Evolutionary conservation across 352 stramenopile species (phyloP), one percentile per base, ranked within the genome.

Genomic region (Phytopythium sindhum): DNA sequence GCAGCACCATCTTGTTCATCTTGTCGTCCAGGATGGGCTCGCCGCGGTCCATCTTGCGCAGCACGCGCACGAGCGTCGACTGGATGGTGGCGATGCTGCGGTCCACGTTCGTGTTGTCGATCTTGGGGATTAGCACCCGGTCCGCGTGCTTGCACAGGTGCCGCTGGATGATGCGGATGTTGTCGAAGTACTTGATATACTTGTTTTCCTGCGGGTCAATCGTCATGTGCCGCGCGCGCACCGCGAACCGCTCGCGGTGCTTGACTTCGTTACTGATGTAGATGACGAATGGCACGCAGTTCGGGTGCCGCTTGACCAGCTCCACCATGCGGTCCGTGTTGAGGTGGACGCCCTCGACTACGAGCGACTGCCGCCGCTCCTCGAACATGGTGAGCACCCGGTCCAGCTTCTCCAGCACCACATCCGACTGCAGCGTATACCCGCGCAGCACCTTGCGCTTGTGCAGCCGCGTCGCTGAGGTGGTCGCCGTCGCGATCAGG

Each of bases 141-240:
- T 96, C 85, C 21, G 85, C 87, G 60, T 93, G 75, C 67, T 96
- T 96, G 67, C 84, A 91, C 26, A 93, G 67, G 65, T 94, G 82
- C 39, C 81, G 80, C 75, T 96, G 87, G 65, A 96, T 96, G 65
- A 92, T 89, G 67, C 86, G 85, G 64, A 96, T 96, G 63, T 96
- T 96, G 69, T 94, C 87, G 65, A 96, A 96, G 70, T 93, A 89
- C 63, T 94, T 91, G 65, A 96, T 96, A 70, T 96, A 96, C 71
- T 96, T 96, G 74, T 96, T 96, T 58, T 89, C 83, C 65, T 94
- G 84, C 15, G 87, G 87, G 59, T 94, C 84, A 56, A 96, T 90
- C 47, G 87, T 96, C 87, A 96, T 96, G 76, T 96, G 85, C 1
- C 86, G 78, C 33, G 87, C 84, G 17, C 87, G 85, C 23, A 96